Conservation (phyloP, 2,329 filamentous ascomycete genomes). For the Phyllosticta citriasiana region DNA sequence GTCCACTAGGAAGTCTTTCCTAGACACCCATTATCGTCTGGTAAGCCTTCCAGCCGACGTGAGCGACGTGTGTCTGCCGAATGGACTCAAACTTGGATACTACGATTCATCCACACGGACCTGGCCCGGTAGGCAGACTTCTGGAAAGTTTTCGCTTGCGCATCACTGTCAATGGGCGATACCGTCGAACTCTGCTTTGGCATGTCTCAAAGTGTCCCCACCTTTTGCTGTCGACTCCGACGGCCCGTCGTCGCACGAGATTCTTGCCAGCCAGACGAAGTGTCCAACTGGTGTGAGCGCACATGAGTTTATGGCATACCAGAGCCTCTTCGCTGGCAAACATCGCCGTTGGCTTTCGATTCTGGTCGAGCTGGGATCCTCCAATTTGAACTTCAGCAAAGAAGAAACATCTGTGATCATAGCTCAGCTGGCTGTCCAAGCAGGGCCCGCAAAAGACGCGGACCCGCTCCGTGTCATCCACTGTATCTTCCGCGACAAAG, state of each 20-base stretch:
- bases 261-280: slow-evolving; percentile 39
- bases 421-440: slow-evolving; percentile 43
- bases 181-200: slow-evolving; percentile 29
- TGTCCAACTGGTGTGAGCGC: slow-evolving; percentile 39
- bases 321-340: slow-evolving; percentile 38
- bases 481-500: slow-evolving; percentile 36
- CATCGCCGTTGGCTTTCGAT: slow-evolving; percentile 40
- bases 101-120: slow-evolving; percentile 31
- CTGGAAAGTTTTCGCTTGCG: slow-evolving; percentile 30
- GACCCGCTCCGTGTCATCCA: slow-evolving; percentile 38
- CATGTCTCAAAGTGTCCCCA: slow-evolving; percentile 17
- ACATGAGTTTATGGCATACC: slow-evolving; percentile 46
- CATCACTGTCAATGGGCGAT: slow-evolving; percentile 36
- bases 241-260: slow-evolving; percentile 44
- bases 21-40: slow-evolving; percentile 39
- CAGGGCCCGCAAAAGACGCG: slow-evolving; percentile 37
- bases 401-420: slow-evolving; percentile 42
- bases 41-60: slow-evolving; percentile 32
- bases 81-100: slow-evolving; percentile 39
- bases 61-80: slow-evolving; percentile 36
- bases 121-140: slow-evolving; percentile 28
- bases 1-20: slow-evolving; percentile 38
- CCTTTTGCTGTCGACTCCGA: slow-evolving; percentile 20
- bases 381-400: slow-evolving; percentile 51
- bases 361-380: slow-evolving; percentile 40